Base-by-base conservation (phyloP, 78 protist genomes). In the Dictyostelium discoideum region DNA sequence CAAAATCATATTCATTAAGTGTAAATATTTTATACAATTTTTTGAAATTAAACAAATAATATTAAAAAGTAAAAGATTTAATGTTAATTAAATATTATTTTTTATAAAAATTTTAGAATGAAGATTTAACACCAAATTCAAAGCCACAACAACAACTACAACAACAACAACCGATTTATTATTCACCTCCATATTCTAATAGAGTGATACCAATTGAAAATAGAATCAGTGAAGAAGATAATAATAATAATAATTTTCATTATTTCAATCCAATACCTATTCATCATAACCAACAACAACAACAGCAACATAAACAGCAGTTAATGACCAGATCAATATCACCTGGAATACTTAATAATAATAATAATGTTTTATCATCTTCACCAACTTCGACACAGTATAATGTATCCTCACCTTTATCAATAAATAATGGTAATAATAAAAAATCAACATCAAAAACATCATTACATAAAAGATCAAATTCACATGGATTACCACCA, bases 401-500 rank as follows among this genome's bases (percentile, higher is more conserved):
- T 60, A 60, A 16, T 60, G 3, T 74, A 37, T 37, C 81, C 13
- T 74, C 81, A 74, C 81, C 81, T 29, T 74, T 74, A 37, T 74
- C 48, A 74, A 74, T 74, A 32, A 60, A 20, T 5, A n/a, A n/a
- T n/a, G n/a, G n/a, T 60, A 20, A 2, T 60, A 60, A 60, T 20
- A 74, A 74, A 18, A 74, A 37, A 74, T 26, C 37, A 69, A 3
- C 76, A 22, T 57, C 69, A 14, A 20, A 14, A 5, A 5, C 26
- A 63, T 69, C 77, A 26, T 29, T 29, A 29, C 95, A 90, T 42
- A 90, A 90, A 50, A 22, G 95, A 90, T 90, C 95, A 24, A 90
- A 82, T 82, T 90, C 95, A 20, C 95, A 90, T 90, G 88, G 88
- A 11, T 60, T 77, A 65, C 85, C 85, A 0, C 84, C 85, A 42